Base-by-base conservation (phyloP, 768 basidiomycete species). In the Wakefieldia striispora region DNA sequence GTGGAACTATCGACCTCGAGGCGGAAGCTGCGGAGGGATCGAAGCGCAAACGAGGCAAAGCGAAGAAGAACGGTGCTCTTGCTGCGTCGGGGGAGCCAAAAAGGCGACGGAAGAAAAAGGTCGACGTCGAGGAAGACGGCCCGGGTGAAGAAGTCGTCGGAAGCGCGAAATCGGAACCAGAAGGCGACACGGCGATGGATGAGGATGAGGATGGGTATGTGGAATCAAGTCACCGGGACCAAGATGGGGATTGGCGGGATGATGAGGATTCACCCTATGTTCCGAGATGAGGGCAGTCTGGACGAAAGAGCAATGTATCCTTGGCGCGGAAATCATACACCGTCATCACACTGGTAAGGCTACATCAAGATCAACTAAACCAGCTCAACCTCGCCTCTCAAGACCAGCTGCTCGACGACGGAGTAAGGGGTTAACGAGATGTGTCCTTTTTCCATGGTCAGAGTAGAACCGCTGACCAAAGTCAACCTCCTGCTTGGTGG, bases 361-460 rank as follows among this genome's bases (percentile, higher is more conserved):
- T 59, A 54, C 55, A 50, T 50, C 45, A 59, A 51, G 47, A 43
- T 53, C 51, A 54, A 56, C 72, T 71, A 93, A 38, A 92, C 83
- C 29, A 93, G 75, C 64, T 91, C 87, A 6, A 85, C 84, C 62
- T 86, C 83, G 45, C 85, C 89, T 61, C 84, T 72, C 33, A 74
- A 70, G 37, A 93, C 73, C 12, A 91, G 77, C 31, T 88, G 78
- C 57, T 93, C 86, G 6, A 93, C 82, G 17, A 86, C 77, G 21
- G 76, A 73, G 66, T 89, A 97, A 19, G 84, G 86, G 16, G 88
- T 77, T 16, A 95, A 62, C 36, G 90, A 87, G 48, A 94, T 91
- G 51, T 90, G 85, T 9, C 86, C 91, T 59, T 86, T 87, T 44
- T 80, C 75, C 76, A 95, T 82, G 33, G 87, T 82, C 48, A 92